A percentile compares a stretch with the other conserved stretches of the same genome.
phyloP scores from a whole-genome alignment of 2,329 filamentous ascomycete species.

The Diaporthe humulicola region DNA sequence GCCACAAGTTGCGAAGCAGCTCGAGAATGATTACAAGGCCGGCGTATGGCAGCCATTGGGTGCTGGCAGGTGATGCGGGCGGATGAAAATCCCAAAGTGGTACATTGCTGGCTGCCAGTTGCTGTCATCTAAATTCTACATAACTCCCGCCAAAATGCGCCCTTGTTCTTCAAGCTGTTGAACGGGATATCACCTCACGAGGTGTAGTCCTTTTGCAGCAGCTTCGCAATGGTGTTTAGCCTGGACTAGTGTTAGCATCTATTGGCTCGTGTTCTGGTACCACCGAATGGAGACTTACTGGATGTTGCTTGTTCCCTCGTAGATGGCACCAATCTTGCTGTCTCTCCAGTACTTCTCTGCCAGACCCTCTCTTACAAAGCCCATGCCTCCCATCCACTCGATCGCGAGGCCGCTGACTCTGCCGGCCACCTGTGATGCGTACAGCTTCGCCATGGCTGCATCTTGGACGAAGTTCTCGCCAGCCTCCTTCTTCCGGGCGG shows the following conservation, averaged over 20 bases:
- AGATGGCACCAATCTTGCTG: conserved; percentile 98
- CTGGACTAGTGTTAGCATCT: conserved; percentile 51
- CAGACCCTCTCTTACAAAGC: conserved; percentile 94
- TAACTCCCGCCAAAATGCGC: not conserved
- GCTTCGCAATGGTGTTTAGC: conserved; percentile 74
- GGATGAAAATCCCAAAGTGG: not conserved
- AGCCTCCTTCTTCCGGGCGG: conserved; percentile 96
- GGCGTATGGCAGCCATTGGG: conserved; percentile 45
- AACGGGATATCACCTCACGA: conserved; percentile 42
- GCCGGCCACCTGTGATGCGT: conserved; percentile 91
- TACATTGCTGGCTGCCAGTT: conserved; percentile 17
- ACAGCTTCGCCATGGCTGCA: conserved; percentile 98
- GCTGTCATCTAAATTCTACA: conserved; percentile 24
- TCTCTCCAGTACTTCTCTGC: conserved; percentile 99
- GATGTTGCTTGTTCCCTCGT: conserved; percentile 89
- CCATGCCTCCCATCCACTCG: conserved; percentile 99
- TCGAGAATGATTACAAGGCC: conserved; percentile 41
- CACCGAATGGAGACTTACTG: conserved; percentile 61
- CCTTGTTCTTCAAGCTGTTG: not conserved
- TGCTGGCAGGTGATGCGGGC: not conserved
- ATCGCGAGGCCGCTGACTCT: conserved; percentile 87
- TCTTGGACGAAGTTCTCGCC: conserved; percentile 95
- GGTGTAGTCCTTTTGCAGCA: conserved; percentile 73
- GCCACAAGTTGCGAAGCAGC: conserved; percentile 39
- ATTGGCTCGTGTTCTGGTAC: not conserved